Evolutionary conservation across 345 rosid genomes (phyloP).

Genomic region (Streptanthus diversifolius): DNA sequence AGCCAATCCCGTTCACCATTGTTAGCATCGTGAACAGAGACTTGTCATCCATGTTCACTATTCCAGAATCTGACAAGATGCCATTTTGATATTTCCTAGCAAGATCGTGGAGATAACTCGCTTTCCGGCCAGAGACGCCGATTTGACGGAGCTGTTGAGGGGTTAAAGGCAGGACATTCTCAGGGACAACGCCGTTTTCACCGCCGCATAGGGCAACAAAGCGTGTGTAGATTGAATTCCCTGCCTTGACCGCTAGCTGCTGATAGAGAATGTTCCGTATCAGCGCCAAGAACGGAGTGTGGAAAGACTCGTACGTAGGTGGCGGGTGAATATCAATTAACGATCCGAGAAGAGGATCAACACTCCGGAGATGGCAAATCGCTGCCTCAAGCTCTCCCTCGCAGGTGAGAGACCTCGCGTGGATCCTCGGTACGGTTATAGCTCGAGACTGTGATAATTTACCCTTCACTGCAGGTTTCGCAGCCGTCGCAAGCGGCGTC

Average conservation of each 20-base stretch:
- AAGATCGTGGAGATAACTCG: slow-evolving; percentile 89
- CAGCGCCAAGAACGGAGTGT: slow-evolving; percentile 78
- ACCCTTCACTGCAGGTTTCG: slow-evolving; percentile 28
- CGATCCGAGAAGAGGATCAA: slow-evolving; percentile 65
- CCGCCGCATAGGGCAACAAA: slow-evolving; percentile 85
- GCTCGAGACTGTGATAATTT: slow-evolving; percentile 42
- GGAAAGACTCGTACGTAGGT: slow-evolving; percentile 76
- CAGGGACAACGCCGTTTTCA: slow-evolving; percentile 67
- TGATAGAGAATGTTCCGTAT: slow-evolving; percentile 88
- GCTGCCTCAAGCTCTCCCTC: slow-evolving; percentile 86
- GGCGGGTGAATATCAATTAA: slow-evolving; percentile 64
- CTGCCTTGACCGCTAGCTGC: slow-evolving; percentile 86
- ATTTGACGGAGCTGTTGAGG: slow-evolving; percentile 87
- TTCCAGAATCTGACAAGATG: slow-evolving; percentile 72
- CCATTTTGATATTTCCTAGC: slow-evolving; percentile 89
- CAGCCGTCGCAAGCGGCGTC: slow-evolving; percentile 17
- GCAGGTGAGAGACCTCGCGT: slow-evolving; percentile 69
- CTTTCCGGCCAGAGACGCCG: slow-evolving; percentile 89
- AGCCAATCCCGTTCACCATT: slow-evolving; percentile 97
- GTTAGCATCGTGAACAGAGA: slow-evolving; percentile 95
- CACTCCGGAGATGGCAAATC: slow-evolving; percentile 64
- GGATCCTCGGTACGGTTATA: slow-evolving; percentile 41
- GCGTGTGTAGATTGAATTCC: slow-evolving; percentile 82
- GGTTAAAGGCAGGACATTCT: slow-evolving; percentile 58
- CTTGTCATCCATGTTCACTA: slow-evolving; percentile 89